phyloP scores from a whole-genome alignment of 176 grass and related monocot genomes.

The Zoysia japonica region DNA sequence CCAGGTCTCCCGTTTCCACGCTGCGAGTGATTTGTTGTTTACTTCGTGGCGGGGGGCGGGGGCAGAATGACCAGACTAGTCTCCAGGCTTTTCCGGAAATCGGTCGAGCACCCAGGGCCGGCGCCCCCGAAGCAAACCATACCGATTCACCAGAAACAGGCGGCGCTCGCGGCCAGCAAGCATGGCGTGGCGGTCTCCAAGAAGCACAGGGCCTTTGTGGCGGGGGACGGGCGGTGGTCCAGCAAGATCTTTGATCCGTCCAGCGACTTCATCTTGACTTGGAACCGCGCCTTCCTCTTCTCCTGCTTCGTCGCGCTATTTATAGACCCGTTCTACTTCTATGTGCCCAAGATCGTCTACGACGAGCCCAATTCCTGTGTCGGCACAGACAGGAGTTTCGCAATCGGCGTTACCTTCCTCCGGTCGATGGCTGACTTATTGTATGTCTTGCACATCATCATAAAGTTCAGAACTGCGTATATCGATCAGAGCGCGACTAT shows the following conservation, averaged over 20 bases:
- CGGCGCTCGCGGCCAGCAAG: slow-evolving; percentile 43
- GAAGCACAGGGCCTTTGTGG: slow-evolving; percentile 58
- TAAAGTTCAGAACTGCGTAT: slow-evolving; percentile 93
- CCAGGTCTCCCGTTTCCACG: neutral
- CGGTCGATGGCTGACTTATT: slow-evolving; percentile 75
- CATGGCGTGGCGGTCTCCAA: slow-evolving; percentile 34
- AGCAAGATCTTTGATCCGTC: slow-evolving; percentile 72
- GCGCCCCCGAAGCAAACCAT: slow-evolving; percentile 45
- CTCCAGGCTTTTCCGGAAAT: slow-evolving; percentile 6
- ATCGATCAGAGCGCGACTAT: slow-evolving; percentile 61
- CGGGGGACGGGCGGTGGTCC: slow-evolving; percentile 49
- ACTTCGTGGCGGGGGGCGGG: slow-evolving; percentile 7
- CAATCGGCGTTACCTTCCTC: slow-evolving; percentile 67
- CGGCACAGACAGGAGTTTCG: slow-evolving; percentile 53
- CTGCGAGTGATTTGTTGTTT: neutral
- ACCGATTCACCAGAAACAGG: slow-evolving; percentile 61
- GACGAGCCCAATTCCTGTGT: slow-evolving; percentile 42
- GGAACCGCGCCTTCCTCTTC: slow-evolving; percentile 79
- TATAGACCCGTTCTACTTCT: slow-evolving; percentile 92
- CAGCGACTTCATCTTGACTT: slow-evolving; percentile 71
- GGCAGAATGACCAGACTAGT: neutral
- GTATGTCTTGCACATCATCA: slow-evolving; percentile 71
- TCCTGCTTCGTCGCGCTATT: slow-evolving; percentile 79
- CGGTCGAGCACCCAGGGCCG: neutral
- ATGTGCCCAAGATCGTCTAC: slow-evolving; percentile 65